Conservation (phyloP, 495 filamentous ascomycete genomes). For the Hyphodiscus hymeniophilus region DNA sequence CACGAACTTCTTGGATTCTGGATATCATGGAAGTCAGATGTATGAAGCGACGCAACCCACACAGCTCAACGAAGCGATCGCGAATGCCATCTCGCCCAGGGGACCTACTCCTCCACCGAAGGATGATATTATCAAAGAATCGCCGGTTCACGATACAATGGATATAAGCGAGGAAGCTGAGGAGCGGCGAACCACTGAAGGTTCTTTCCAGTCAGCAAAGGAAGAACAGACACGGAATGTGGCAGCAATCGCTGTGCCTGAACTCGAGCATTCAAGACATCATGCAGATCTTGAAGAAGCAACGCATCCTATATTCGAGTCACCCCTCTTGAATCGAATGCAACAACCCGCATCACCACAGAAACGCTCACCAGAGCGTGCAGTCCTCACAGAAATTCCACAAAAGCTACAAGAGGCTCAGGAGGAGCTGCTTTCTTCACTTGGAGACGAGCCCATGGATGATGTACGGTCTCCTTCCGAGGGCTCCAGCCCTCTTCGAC, state of each 20-base stretch:
- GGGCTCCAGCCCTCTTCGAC: slow-evolving; percentile 23
- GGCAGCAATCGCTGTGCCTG: slow-evolving; percentile 3
- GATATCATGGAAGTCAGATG: slow-evolving; percentile 67
- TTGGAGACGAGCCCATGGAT: slow-evolving; percentile 14
- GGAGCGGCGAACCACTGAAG: slow-evolving; percentile 45
- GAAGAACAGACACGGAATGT: slow-evolving; percentile 37
- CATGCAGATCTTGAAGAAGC: slow-evolving; percentile 13
- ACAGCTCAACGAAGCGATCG: neutral
- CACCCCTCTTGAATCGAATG: slow-evolving; percentile 12
- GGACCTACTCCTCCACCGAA: neutral
- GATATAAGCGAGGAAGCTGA: slow-evolving; percentile 18
- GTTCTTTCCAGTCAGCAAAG: slow-evolving; percentile 60
- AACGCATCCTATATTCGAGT: slow-evolving; percentile 21
- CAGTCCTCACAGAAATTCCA: neutral
- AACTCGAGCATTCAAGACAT: neutral
- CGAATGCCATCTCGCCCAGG: neutral
- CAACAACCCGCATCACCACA: slow-evolving; percentile 12
- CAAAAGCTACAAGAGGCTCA: neutral
- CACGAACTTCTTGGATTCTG: slow-evolving; percentile 52
- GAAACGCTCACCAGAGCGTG: slow-evolving; percentile 15
- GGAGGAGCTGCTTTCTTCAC: neutral
- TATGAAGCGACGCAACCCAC: slow-evolving; percentile 16
- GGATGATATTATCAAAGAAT: neutral
- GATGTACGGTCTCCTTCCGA: slow-evolving; percentile 35
- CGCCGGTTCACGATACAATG: slow-evolving; percentile 3